Percentiles rank a stretch among this genome's conserved stretches.
Conservation (phyloP, 2,329 filamentous ascomycete genomes). For the Fusarium mundagurra region DNA sequence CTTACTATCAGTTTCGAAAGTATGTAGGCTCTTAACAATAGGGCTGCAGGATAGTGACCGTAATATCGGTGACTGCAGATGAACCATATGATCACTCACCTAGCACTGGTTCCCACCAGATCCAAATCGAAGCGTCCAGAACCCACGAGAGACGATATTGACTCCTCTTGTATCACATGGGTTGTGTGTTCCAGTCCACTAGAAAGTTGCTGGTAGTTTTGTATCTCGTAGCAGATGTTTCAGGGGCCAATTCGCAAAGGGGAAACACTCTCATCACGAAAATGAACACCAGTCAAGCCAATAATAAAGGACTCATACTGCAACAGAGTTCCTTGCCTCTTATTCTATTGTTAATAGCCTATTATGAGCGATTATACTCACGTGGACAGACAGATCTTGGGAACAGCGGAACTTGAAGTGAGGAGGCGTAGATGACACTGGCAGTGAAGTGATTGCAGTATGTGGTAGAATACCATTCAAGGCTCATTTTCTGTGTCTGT, state of each 20-base stretch:
- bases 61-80: not conserved
- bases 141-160: accelerated
- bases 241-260: not conserved
- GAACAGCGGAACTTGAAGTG: not conserved
- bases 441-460: too few relatives aligned
- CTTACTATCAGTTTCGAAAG: not conserved
- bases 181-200: too few relatives aligned
- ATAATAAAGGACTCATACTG: not conserved
- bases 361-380: accelerated
- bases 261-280: not conserved
- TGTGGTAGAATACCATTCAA: not conserved
- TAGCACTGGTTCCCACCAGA: accelerated
- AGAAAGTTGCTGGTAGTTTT: too few relatives aligned
- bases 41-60: too few relatives aligned
- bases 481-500: accelerated
- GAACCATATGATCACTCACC: not conserved
- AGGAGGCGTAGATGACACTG: not conserved
- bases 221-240: not conserved
- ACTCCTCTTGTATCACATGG: accelerated
- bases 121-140: not conserved
- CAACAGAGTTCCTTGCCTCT: accelerated
- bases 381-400: not conserved
- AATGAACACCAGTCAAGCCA: not conserved
- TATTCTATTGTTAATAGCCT: accelerated
- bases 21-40: accelerated